phyloP scores from a whole-genome alignment of 495 filamentous ascomycete genomes.

The Penicillium riverlandense region DNA sequence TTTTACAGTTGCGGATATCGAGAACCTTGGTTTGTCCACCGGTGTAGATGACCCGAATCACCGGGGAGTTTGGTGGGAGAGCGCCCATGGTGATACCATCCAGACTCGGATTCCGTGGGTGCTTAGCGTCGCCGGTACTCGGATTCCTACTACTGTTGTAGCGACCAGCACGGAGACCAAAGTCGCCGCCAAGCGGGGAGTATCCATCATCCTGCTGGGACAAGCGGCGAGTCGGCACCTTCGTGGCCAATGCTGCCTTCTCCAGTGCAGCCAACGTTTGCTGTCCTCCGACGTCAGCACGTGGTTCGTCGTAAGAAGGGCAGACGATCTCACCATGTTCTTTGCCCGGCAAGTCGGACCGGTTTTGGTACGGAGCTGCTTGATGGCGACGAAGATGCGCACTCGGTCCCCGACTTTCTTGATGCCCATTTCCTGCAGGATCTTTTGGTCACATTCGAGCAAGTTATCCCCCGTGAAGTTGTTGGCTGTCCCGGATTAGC shows the following conservation, averaged over 20 bases:
- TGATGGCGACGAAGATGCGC: slow-evolving; percentile 87
- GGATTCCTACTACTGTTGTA: slow-evolving; percentile 41
- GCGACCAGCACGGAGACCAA: slow-evolving; percentile 12
- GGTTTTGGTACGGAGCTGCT: slow-evolving; percentile 79
- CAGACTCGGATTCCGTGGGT: slow-evolving; percentile 59
- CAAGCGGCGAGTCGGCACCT: slow-evolving; percentile 62
- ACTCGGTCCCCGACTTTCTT: slow-evolving; percentile 97
- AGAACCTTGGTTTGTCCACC: slow-evolving; percentile 87
- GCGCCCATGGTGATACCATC: slow-evolving; percentile 76
- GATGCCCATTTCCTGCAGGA: slow-evolving; percentile 95
- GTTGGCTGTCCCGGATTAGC: slow-evolving; percentile 49
- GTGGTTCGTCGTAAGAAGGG: too few relatives aligned
- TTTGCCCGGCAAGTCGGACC: slow-evolving; percentile 78
- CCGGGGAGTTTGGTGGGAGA: slow-evolving; percentile 68
- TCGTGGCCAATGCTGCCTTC: slow-evolving; percentile 51
- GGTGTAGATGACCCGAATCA: slow-evolving; percentile 87
- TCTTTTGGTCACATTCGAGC: slow-evolving; percentile 92
- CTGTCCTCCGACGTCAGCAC: slow-evolving; percentile 5
- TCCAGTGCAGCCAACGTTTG: slow-evolving; percentile 39
- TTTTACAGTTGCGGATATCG: slow-evolving; percentile 81
- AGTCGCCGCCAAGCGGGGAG: not conserved
- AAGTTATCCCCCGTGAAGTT: slow-evolving; percentile 96
- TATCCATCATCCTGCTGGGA: slow-evolving; percentile 56
- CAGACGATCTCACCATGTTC: slow-evolving; percentile 59
- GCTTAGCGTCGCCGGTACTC: slow-evolving; percentile 32